Percentiles rank a stretch among this genome's conserved stretches.
These are phyloP conservation scores for Sclerotinia spermophila DNA, from an alignment of 2,329 filamentous ascomycete genomes.

Conservation along the genomic window DNA sequence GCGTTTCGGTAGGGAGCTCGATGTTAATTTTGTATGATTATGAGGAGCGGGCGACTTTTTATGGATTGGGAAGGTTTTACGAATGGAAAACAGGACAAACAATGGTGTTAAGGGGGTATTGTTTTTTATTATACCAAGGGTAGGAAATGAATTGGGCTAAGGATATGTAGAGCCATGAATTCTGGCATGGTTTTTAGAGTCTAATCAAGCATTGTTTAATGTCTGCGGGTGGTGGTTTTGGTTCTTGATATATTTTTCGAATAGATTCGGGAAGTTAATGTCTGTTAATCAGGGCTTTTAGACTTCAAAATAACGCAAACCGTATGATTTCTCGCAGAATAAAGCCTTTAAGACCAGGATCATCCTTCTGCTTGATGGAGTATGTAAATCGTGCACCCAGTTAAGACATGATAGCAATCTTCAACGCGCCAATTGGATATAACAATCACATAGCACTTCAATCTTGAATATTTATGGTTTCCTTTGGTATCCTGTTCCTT, in stretches of 20 bases:
- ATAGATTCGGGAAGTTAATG: background rate
- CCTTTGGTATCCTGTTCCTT: background rate
- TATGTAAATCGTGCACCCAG: background rate
- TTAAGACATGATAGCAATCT: background rate
- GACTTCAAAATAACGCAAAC: background rate
- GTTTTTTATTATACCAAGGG: constrained; percentile 18
- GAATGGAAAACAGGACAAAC: background rate
- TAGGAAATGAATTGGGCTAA: background rate
- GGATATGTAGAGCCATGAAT: background rate
- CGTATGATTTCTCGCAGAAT: background rate
- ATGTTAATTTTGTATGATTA: background rate
- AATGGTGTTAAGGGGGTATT: constrained; percentile 13
- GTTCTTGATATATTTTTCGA: background rate
- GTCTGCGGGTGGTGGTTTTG: background rate
- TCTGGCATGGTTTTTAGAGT: background rate
- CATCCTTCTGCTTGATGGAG: background rate
- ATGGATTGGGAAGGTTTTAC: background rate
- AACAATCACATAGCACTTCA: background rate
- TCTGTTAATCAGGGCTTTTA: background rate
- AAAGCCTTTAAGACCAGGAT: background rate
- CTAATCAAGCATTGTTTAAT: background rate
- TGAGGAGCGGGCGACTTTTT: background rate
- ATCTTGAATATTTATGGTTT: background rate
- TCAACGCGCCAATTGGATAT: background rate
- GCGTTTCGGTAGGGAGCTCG: constrained; percentile 48